These are phyloP conservation scores for Yarrowia osloensis DNA, from an alignment of 805 yeast species.

Conservation along the genomic window DNA sequence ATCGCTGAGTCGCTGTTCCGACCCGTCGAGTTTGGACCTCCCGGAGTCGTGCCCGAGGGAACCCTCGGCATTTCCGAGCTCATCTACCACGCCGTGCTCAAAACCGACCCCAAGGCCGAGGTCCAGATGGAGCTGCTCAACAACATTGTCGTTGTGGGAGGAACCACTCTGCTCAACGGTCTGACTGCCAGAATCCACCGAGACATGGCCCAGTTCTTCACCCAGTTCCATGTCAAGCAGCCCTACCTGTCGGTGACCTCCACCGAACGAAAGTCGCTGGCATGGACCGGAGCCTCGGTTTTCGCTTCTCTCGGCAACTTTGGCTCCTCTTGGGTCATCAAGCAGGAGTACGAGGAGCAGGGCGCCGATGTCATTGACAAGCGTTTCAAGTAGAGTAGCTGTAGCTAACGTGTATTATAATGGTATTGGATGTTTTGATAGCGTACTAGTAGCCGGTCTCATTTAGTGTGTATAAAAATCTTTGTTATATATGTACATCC, in stretches of 20 bases:
- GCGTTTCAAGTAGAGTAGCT: conserved; percentile 41
- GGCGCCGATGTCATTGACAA: conserved; percentile 50
- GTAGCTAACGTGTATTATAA: conserved; percentile 28
- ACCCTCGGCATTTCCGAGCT: conserved; percentile 51
- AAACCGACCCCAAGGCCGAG: conserved; percentile 51
- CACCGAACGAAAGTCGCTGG: conserved; percentile 58
- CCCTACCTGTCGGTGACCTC: conserved; percentile 40
- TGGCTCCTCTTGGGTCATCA: conserved; percentile 61
- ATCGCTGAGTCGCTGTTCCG: conserved; percentile 71
- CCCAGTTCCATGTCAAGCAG: conserved; percentile 50
- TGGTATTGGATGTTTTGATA: background rate
- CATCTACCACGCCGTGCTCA: conserved; percentile 49
- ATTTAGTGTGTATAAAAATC: background rate
- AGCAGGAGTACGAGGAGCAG: conserved; percentile 64
- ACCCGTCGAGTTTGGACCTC: conserved; percentile 56
- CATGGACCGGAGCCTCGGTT: conserved; percentile 75
- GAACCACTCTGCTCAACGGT: conserved; percentile 57
- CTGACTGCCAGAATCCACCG: conserved; percentile 56
- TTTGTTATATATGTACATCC: background rate
- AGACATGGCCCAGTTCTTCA: conserved; percentile 58
- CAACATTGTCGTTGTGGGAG: conserved; percentile 63
- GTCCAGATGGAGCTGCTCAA: conserved; percentile 48
- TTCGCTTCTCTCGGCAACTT: conserved; percentile 60
- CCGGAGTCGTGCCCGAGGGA: conserved; percentile 49
- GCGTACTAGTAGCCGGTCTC: background rate